These are phyloP conservation scores for Gracilaria gracilis DNA, from an alignment of 23 red algal species.

Conservation along the genomic window DNA sequence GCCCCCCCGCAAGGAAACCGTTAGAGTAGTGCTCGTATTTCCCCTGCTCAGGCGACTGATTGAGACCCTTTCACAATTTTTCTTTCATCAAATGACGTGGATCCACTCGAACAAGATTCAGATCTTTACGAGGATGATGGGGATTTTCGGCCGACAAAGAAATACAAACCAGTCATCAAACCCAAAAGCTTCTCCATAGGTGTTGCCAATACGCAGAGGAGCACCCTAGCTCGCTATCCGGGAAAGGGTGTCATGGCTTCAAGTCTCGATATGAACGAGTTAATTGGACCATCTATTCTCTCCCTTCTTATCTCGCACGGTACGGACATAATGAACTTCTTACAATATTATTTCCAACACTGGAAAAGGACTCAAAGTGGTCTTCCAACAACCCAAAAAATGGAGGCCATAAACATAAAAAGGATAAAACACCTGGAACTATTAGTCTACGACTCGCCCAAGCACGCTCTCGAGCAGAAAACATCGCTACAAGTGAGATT, in stretches of 20 bases:
- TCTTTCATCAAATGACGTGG: background rate
- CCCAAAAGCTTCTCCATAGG: background rate
- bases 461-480: background rate
- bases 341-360: background rate
- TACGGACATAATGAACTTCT: background rate
- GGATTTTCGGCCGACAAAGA: background rate
- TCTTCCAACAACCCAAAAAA: background rate
- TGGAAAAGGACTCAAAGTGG: background rate
- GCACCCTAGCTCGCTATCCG: background rate
- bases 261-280: background rate
- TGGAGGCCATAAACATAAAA: slow-evolving; percentile 15
- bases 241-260: background rate
- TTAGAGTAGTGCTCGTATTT: background rate
- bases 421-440: slow-evolving; percentile 32
- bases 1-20: background rate
- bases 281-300: background rate
- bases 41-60: background rate
- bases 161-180: background rate
- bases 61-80: background rate
- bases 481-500: slow-evolving; percentile 18
- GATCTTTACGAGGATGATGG: background rate
- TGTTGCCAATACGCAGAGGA: background rate
- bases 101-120: background rate
- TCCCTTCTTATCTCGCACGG: background rate
- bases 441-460: background rate